Conservation (phyloP, 2,329 filamentous ascomycete genomes). For the Stachybotrys chartarum region DNA sequence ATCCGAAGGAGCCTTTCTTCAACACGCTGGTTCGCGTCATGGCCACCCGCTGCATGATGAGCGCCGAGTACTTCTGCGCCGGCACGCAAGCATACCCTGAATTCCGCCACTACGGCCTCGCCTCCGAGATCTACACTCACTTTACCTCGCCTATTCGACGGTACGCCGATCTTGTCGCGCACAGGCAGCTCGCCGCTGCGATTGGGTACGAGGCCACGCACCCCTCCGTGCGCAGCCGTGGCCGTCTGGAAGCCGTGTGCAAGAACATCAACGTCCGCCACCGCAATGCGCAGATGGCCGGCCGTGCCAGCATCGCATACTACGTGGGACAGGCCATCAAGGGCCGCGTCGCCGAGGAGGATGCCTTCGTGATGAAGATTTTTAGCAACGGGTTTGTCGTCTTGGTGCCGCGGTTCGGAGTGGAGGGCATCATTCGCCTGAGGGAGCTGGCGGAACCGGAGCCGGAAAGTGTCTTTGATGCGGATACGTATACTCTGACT, state of each 20-base stretch:
- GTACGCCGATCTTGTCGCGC: slow-evolving; percentile 92
- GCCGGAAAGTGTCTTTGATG: slow-evolving; percentile 76
- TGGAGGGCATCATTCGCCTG: slow-evolving; percentile 84
- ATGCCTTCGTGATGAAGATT: slow-evolving; percentile 93
- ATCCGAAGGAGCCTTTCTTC: slow-evolving; percentile 83
- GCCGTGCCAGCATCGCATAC: slow-evolving; percentile 90
- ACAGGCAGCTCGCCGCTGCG: slow-evolving; percentile 88
- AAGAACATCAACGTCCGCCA: slow-evolving; percentile 98
- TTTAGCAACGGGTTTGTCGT: slow-evolving; percentile 98
- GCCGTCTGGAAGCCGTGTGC: slow-evolving; percentile 86
- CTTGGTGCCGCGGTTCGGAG: slow-evolving; percentile 90
- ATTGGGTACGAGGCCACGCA: slow-evolving; percentile 90
- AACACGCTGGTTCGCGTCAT: slow-evolving; percentile 97
- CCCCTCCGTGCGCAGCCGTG: slow-evolving; percentile 70
- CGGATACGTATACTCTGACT: slow-evolving; percentile 73
- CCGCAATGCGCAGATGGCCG: slow-evolving; percentile 93
- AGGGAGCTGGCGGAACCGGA: slow-evolving; percentile 73
- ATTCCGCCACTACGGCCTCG: slow-evolving; percentile 94
- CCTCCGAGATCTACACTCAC: slow-evolving; percentile 95
- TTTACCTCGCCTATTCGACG: slow-evolving; percentile 96
- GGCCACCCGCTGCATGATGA: slow-evolving; percentile 98
- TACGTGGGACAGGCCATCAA: slow-evolving; percentile 96
- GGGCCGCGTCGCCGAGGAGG: slow-evolving; percentile 67
- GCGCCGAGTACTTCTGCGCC: slow-evolving; percentile 95
- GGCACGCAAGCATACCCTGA: slow-evolving; percentile 89